Evolutionary conservation across 1,139 yeast species (phyloP), one percentile per base, ranked within the genome.

Genomic region (Pichia sp.): DNA sequence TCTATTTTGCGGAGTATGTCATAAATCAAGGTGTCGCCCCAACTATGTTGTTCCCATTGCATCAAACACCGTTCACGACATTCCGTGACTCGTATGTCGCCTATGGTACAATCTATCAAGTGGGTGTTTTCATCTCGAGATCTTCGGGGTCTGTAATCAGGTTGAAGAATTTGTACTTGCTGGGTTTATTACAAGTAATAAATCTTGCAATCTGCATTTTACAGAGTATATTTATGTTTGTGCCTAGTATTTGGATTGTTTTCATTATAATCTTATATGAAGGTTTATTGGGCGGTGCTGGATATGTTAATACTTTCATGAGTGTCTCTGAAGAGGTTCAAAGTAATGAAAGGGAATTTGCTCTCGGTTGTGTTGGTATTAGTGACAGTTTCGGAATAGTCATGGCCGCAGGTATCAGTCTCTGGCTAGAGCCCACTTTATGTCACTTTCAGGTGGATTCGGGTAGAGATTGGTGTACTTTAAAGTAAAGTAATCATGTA

Each of bases 1-100:
- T 93, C 1, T 93, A 93, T 70, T 73, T 90, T 40, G 83, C 90
- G 2, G 98, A 93, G 64, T 93, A 93, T 65, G 76, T 85, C 42
- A 92, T 93, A 57, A 93, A 93, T 67, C 98, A 92, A 68, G 97
- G 97, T 0, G 80, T 93, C 1, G 78, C 96, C 0, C 97, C 97
- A 0, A 92, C 97, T 0, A 72, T 92, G 48, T 71, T 92, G 5
- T 92, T 87, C 64, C 92, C 95, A 0, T 64, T 90, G 9, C 80
- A 83, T 0, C 78, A 79, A 9, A 76, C 87, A 67, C 95, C 96
- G 0, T 88, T 91, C 65, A 67, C 74, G 3, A 74, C 80, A 24
- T 89, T 81, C 68, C 76, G 98, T 59, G 99, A 93, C 63, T 86
- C 89, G 8, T 93, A 93, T 67, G 98, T 93, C 24, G 85, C 91